Evolutionary conservation across 75 land plant genomes (phyloP).

Genomic region (Pseudotsuga menziesii): DNA sequence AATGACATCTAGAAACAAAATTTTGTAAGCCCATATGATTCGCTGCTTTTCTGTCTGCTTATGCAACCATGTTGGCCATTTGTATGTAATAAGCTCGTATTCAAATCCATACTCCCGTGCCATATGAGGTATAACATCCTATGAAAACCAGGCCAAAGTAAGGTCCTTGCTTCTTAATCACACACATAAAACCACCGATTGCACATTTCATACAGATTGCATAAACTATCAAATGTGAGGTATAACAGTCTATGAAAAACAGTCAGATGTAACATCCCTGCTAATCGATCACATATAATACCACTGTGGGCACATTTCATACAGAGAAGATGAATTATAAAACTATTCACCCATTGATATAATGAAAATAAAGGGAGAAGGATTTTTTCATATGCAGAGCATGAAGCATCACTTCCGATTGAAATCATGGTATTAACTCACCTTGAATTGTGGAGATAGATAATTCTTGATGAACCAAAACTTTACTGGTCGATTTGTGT

Average conservation of each 20-base stretch:
- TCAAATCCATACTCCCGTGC: slow-evolving; percentile 95
- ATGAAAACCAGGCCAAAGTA: slow-evolving; percentile 4
- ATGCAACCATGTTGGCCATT: slow-evolving; percentile 99
- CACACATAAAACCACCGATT: slow-evolving; percentile 7
- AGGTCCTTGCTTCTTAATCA: neutral
- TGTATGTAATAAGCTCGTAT: slow-evolving; percentile 94
- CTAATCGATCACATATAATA: neutral
- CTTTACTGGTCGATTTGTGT: slow-evolving; percentile 89
- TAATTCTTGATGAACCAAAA: slow-evolving; percentile 99
- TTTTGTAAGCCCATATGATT: slow-evolving; percentile 98
- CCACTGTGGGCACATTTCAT: neutral
- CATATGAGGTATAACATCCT: slow-evolving; percentile 95
- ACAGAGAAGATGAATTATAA: neutral
- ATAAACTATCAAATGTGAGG: slow-evolving; percentile 29
- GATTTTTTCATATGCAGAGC: neutral
- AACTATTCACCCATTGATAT: neutral
- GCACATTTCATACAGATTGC: neutral
- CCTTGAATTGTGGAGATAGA: slow-evolving; percentile 99
- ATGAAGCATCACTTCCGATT: neutral
- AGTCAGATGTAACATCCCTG: neutral
- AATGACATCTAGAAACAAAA: slow-evolving; percentile 94
- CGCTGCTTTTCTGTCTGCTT: slow-evolving; percentile 98
- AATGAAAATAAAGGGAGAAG: neutral
- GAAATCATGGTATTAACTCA: slow-evolving; percentile 8
- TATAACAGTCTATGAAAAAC: slow-evolving; percentile 64